Evolutionary conservation across 768 basidiomycete species (phyloP).

Genomic region (Boletus barrowsii): DNA sequence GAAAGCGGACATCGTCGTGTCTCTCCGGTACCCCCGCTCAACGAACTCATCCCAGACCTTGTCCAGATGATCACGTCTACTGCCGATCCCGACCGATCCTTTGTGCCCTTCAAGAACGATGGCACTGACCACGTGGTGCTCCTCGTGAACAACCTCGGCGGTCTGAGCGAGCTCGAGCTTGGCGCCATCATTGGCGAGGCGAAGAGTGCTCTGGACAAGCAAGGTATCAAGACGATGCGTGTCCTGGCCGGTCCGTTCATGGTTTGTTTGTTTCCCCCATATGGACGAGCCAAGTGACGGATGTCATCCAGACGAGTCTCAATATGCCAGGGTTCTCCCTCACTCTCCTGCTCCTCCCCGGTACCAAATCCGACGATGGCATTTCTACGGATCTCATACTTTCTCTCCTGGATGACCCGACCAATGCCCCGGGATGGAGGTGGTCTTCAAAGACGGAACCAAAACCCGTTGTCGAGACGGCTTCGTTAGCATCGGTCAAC

Average conservation of each 20-base stretch:
- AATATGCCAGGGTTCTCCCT: constrained; percentile 94
- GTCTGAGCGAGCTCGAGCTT: constrained; percentile 80
- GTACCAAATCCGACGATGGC: constrained; percentile 35
- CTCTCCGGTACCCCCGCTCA: constrained; percentile 68
- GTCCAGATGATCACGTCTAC: constrained; percentile 70
- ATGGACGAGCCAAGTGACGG: background rate
- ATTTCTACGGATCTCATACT: constrained; percentile 47
- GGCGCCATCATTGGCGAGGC: constrained; percentile 64
- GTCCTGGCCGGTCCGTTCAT: constrained; percentile 82
- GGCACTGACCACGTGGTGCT: constrained; percentile 70
- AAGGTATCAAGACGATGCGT: constrained; percentile 56
- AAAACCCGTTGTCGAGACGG: constrained; percentile 15
- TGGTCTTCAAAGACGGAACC: constrained; percentile 59
- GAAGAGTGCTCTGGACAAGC: constrained; percentile 49
- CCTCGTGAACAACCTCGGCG: constrained; percentile 86
- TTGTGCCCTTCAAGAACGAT: constrained; percentile 63
- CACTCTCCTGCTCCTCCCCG: constrained; percentile 74
- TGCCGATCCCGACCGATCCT: constrained; percentile 72
- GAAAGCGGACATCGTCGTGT: constrained; percentile 72
- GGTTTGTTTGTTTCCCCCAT: constrained; percentile 41
- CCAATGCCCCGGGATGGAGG: constrained; percentile 81
- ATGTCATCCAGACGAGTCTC: constrained; percentile 62
- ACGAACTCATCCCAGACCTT: constrained; percentile 65
- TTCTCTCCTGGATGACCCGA: constrained; percentile 64
- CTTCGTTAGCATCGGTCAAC: constrained; percentile 11